Evolutionary conservation across 73 alveolate genomes (phyloP).

Genomic region (Paramecium octaurelia): DNA sequence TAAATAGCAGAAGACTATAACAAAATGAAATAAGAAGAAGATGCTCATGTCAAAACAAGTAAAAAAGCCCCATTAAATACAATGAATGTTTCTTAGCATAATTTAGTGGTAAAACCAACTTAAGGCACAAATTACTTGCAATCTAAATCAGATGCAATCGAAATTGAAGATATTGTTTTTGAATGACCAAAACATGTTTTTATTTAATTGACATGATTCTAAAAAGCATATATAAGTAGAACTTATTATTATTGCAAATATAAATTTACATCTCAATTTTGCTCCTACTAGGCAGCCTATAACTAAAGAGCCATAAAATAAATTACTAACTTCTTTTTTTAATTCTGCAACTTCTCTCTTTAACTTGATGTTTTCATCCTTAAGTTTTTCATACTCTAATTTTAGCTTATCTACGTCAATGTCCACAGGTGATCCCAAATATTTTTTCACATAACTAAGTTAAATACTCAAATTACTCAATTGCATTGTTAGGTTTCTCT

Average conservation of each 20-base stretch:
- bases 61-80: neutral
- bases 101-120: neutral
- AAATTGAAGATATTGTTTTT: neutral
- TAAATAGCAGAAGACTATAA: neutral
- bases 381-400: constrained; percentile 85
- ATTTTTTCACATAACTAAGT: constrained; percentile 74
- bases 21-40: neutral
- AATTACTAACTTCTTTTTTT: constrained; percentile 68
- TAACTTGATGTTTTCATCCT: constrained; percentile 76
- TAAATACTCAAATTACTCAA: constrained; percentile 63
- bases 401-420: constrained; percentile 85
- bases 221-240: neutral
- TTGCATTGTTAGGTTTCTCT: constrained; percentile 92
- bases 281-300: neutral
- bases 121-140: neutral
- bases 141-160: neutral
- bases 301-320: neutral
- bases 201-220: neutral
- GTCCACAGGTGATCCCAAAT: constrained; percentile 91
- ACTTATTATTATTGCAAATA: neutral
- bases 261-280: neutral
- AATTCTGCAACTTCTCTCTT: constrained; percentile 81
- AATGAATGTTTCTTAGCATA: neutral
- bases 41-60: neutral
- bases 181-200: neutral